Percentiles rank a stretch among this genome's conserved stretches.
Conservation (phyloP, 164 flowering plant genomes). For the Liquidambar formosana region DNA sequence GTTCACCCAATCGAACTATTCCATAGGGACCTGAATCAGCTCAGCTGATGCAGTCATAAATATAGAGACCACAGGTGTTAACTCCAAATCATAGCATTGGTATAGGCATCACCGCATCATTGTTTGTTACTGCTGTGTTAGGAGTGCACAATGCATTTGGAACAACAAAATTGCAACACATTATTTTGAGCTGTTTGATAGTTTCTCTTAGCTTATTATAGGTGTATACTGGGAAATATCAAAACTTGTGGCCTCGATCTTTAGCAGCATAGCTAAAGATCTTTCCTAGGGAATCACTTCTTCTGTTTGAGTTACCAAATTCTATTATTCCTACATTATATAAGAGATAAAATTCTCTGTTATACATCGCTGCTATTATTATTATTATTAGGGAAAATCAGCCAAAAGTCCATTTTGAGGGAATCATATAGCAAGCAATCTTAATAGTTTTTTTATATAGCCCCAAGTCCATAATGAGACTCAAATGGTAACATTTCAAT, state of each 20-base stretch:
- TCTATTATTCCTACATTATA: not conserved
- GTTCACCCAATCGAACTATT: slow-evolving; percentile 47
- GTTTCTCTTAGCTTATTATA: not conserved
- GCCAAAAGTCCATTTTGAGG: too few relatives aligned
- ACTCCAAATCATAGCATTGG: slow-evolving; percentile 16
- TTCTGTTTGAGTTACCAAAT: not conserved
- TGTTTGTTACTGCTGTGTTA: not conserved
- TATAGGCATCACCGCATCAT: slow-evolving; percentile 15
- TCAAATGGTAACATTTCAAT: too few relatives aligned
- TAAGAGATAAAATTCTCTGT: not conserved
- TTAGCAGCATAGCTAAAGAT: slow-evolving; percentile 2
- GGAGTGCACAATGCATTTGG: not conserved
- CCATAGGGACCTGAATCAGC: too few relatives aligned
- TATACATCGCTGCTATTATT: too few relatives aligned
- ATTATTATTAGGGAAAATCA: too few relatives aligned
- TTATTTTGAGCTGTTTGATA: not conserved
- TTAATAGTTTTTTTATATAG: too few relatives aligned
- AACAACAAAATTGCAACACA: not conserved
- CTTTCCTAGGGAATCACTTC: not conserved
- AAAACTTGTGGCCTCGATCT: not conserved
- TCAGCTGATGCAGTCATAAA: slow-evolving; percentile 7
- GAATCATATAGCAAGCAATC: too few relatives aligned
- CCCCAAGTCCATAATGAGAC: too few relatives aligned
- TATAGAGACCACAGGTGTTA: slow-evolving; percentile 13
- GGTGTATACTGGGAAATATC: not conserved